phyloP scores from a whole-genome alignment of 805 yeast species.

The Blastobotrys terrestris region DNA sequence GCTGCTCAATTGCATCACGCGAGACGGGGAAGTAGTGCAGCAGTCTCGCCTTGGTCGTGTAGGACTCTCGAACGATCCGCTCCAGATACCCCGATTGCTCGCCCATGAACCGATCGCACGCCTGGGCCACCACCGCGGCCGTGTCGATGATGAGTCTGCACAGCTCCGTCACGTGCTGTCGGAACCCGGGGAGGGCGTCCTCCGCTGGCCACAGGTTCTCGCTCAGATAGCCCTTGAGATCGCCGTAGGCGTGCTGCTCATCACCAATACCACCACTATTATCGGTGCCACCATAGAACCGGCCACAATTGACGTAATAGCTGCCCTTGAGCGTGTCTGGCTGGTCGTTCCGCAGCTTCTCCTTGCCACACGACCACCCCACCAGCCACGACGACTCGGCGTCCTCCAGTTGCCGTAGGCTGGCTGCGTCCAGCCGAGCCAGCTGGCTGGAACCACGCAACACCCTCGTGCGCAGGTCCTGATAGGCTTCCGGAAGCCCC shows the following conservation, averaged over 20 bases:
- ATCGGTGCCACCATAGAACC: slow-evolving; percentile 39
- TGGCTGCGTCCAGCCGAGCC: slow-evolving; percentile 34
- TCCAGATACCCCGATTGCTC: slow-evolving; percentile 38
- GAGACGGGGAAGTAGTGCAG: slow-evolving; percentile 40
- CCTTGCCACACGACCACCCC: slow-evolving; percentile 60
- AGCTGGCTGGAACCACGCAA: slow-evolving; percentile 39
- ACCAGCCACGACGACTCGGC: slow-evolving; percentile 48
- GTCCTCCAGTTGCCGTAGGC: slow-evolving; percentile 37
- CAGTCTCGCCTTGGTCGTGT: slow-evolving; percentile 52
- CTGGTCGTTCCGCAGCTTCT: slow-evolving; percentile 39
- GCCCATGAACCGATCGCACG: slow-evolving; percentile 43
- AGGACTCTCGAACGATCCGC: slow-evolving; percentile 42
- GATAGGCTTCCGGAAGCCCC: slow-evolving; percentile 37
- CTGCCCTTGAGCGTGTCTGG: slow-evolving; percentile 52
- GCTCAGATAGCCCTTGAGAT: slow-evolving; percentile 40
- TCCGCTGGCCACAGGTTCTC: slow-evolving; percentile 49
- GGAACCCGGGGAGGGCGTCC: slow-evolving; percentile 20
- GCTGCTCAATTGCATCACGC: slow-evolving; percentile 25
- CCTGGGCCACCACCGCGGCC: slow-evolving; percentile 45
- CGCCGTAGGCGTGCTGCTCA: slow-evolving; percentile 22
- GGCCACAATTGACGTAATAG: slow-evolving; percentile 50
- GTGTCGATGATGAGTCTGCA: slow-evolving; percentile 44
- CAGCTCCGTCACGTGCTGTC: slow-evolving; percentile 25
- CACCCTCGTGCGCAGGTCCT: slow-evolving; percentile 37
- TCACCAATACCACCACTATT: slow-evolving; percentile 44